Evolutionary conservation across 2,329 filamentous ascomycete genomes (phyloP).

Genomic region (Rhynchosporium graminicola): DNA sequence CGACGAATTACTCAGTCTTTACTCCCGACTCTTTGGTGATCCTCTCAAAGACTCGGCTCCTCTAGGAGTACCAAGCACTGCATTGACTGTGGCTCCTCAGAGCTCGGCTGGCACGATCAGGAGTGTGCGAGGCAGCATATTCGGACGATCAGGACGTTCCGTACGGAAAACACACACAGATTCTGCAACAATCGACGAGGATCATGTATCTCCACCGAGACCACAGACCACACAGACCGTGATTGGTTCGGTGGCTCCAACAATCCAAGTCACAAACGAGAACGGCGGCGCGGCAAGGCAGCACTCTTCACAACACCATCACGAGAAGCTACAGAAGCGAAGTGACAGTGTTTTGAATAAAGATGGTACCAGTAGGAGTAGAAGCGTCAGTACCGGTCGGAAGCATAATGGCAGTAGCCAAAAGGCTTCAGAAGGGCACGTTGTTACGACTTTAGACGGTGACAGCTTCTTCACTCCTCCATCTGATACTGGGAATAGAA

Average conservation of each 20-base stretch:
- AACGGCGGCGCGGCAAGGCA: constrained; percentile 47
- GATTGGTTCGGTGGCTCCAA: constrained; percentile 50
- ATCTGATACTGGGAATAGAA: constrained; percentile 43
- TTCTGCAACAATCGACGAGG: constrained; percentile 37
- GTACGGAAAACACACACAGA: constrained; percentile 48
- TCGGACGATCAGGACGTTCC: constrained; percentile 58
- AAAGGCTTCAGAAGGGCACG: constrained; percentile 38
- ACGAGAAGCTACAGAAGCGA: constrained; percentile 43
- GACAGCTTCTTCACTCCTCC: constrained; percentile 54
- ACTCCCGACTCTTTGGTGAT: constrained; percentile 76
- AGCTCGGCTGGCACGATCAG: constrained; percentile 70
- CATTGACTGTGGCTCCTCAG: constrained; percentile 58
- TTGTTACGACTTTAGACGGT: constrained; percentile 50
- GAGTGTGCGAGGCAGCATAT: constrained; percentile 74
- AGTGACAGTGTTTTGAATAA: constrained; percentile 44
- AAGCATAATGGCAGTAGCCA: constrained; percentile 47
- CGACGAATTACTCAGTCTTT: constrained; percentile 80
- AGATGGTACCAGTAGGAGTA: constrained; percentile 51
- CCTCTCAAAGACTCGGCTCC: constrained; percentile 44
- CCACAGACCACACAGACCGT: constrained; percentile 37
- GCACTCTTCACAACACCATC: constrained; percentile 37
- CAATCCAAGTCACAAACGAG: constrained; percentile 76
- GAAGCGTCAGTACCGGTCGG: constrained; percentile 51
- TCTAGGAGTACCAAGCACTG: constrained; percentile 40
- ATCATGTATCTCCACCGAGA: constrained; percentile 38